phyloP scores from a whole-genome alignment of 2,329 filamentous ascomycete species.

The Aspergillus eucalypticola region DNA sequence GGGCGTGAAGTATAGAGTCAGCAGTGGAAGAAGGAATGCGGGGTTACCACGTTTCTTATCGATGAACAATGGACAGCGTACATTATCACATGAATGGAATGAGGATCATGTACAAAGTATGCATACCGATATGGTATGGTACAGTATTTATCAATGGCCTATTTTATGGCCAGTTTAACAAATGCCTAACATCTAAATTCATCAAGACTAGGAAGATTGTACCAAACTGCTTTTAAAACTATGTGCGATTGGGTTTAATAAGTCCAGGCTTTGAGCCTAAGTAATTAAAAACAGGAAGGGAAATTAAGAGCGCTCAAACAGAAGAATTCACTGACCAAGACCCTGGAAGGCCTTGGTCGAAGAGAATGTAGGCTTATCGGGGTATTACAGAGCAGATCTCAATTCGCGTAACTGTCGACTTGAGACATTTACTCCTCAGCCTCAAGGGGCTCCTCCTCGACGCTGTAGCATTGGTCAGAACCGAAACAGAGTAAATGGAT shows the following conservation, averaged over 20 bases:
- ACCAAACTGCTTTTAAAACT: conserved; percentile 33
- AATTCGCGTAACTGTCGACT: conserved; percentile 22
- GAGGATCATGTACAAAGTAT: too few species aligned
- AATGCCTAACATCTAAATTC: too few species aligned
- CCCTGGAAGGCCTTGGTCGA: conserved; percentile 19
- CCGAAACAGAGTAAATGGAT: not conserved
- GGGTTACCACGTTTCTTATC: too few species aligned
- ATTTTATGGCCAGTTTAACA: too few species aligned
- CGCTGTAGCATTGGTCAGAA: conserved; percentile 41
- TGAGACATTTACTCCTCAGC: conserved; percentile 64
- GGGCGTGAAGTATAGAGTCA: too few species aligned
- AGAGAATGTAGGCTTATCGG: conserved; percentile 38
- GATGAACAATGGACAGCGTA: too few species aligned
- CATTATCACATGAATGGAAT: too few species aligned
- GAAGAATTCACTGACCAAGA: conserved; percentile 32
- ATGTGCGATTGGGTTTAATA: conserved; percentile 34
- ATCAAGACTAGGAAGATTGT: not conserved
- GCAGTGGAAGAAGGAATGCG: too few species aligned
- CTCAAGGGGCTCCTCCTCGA: conserved; percentile 76
- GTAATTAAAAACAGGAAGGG: conserved; percentile 39
- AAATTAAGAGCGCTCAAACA: conserved; percentile 41
- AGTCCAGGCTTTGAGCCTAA: conserved; percentile 25
- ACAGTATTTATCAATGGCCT: too few species aligned
- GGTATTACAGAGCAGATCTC: conserved; percentile 42
- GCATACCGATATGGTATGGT: too few species aligned